Base-by-base conservation (phyloP, 164 flowering plant genomes). In the Aristolochia californica region DNA sequence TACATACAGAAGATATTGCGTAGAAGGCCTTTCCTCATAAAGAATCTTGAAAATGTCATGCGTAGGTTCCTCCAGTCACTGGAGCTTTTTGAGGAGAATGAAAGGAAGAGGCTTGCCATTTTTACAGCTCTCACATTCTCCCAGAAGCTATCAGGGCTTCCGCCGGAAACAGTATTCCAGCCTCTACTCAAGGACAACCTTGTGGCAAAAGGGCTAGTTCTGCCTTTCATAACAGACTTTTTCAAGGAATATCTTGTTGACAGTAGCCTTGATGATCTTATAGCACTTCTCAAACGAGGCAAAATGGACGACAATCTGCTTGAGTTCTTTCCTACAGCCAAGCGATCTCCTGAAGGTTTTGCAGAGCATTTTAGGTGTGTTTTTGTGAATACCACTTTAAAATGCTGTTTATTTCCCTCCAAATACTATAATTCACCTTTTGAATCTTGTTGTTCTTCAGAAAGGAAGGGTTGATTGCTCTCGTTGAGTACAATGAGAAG, bases 31-130 rank as follows among this genome's bases (percentile, higher is more conserved):
- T 91, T 91, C 67, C 91, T 91, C 61, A 91, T 91, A 61, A 91
- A 91, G 78, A 87, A 87, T 60, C 98, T 91, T 58, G 98, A 88
- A 85, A 91, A 91, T 91, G 98, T 91, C 59, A 85, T 77, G 85
- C 91, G 77, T 78, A 83, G 80, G 64, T 88, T 88, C 77, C 71
- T 91, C 60, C 98, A 91, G 78, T 91, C 97, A 15, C 47, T 91
- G 87, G 98, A 91, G 75, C 87, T 88, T 56, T 91, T 91, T 69
- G 94, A 91, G 71, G 97, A 88, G 68, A 81, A 88, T 80, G 98
- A 91, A 57, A 88, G 85, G 78, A 88, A 83, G 77, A 88, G 87
- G 68, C 82, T 91, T 70, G 97, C 98, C 23, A 82, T 91, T 65
- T 91, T 91, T 76, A 88, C 98, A 22, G 98, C 98, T 20, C 95